Evolutionary conservation across 495 filamentous ascomycete species (phyloP).

Genomic region (Hypomontagnella monticulosa): DNA sequence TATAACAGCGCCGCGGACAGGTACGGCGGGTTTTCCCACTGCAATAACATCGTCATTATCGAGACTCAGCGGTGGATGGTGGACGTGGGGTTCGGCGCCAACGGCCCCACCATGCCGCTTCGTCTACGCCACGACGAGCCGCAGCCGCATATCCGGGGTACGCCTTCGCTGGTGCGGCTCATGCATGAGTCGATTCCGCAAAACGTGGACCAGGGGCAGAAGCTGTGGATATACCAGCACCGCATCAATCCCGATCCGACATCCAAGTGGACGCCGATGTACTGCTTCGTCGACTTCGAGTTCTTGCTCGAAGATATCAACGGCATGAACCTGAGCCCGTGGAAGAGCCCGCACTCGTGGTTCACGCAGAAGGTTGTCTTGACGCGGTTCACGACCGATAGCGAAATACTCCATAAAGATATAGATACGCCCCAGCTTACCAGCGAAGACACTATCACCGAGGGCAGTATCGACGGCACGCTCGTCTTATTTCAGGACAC

Average conservation of each 20-base stretch:
- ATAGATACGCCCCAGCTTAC: too few relatives aligned
- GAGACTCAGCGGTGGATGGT: constrained; percentile 62
- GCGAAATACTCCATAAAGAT: too few relatives aligned
- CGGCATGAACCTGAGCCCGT: constrained; percentile 68
- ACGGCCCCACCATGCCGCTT: constrained; percentile 47
- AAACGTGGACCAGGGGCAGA: constrained; percentile 44
- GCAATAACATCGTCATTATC: constrained; percentile 74
- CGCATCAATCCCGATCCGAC: constrained; percentile 18
- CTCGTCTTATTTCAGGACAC: constrained; percentile 65
- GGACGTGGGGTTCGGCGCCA: constrained; percentile 76
- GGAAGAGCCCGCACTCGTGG: constrained; percentile 49
- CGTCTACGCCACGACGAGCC: constrained; percentile 36
- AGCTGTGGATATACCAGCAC: constrained; percentile 56
- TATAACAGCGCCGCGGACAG: constrained; percentile 12
- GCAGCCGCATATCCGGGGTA: constrained; percentile 13
- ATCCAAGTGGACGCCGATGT: constrained; percentile 50
- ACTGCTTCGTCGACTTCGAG: constrained; percentile 55
- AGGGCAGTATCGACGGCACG: constrained; percentile 58
- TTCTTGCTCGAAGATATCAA: constrained; percentile 59
- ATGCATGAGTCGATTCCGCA: constrained; percentile 41
- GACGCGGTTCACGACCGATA: constrained; percentile 54
- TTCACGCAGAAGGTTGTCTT: constrained; percentile 56
- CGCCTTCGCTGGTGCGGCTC: constrained; percentile 20
- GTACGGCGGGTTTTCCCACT: constrained; percentile 59
- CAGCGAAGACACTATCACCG: neutral